Percentiles rank a stretch among this genome's conserved stretches.
phyloP scores from a whole-genome alignment of 139 green algal species.

The Chlamydomonas schloesseri region DNA sequence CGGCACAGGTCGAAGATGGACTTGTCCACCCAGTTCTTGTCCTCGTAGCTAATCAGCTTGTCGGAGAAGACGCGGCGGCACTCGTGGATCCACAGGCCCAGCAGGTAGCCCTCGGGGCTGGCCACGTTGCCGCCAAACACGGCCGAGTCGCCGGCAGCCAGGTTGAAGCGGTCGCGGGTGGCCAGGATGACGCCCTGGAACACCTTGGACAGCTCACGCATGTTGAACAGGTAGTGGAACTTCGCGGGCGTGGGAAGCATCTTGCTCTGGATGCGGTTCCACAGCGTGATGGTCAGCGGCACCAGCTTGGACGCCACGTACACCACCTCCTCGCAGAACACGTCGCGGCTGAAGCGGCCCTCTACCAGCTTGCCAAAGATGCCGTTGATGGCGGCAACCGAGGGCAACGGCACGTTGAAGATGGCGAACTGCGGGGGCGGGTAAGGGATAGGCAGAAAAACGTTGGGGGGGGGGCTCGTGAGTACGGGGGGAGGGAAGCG shows the following conservation, averaged over 20 bases:
- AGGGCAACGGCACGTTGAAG: slow-evolving; percentile 92
- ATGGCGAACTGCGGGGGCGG: slow-evolving; percentile 88
- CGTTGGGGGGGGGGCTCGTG: no score
- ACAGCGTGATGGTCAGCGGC: slow-evolving; percentile 87
- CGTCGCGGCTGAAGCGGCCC: slow-evolving; percentile 72
- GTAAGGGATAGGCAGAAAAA: neutral
- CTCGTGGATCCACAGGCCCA: slow-evolving; percentile 94
- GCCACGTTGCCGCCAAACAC: slow-evolving; percentile 82
- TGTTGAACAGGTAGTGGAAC: slow-evolving; percentile 98
- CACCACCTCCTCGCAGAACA: slow-evolving; percentile 72
- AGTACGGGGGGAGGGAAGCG: neutral
- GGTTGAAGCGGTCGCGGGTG: slow-evolving; percentile 67
- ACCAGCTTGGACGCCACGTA: slow-evolving; percentile 83
- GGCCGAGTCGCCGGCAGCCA: neutral
- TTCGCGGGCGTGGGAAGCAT: slow-evolving; percentile 96
- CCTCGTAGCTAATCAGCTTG: slow-evolving; percentile 87
- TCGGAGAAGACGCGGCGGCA: slow-evolving; percentile 93
- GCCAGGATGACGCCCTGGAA: slow-evolving; percentile 93
- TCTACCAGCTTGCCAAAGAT: slow-evolving; percentile 92
- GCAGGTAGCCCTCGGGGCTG: slow-evolving; percentile 86
- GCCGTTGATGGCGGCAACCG: slow-evolving; percentile 86
- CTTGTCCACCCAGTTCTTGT: slow-evolving; percentile 90
- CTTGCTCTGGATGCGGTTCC: slow-evolving; percentile 79
- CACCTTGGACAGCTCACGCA: slow-evolving; percentile 95
- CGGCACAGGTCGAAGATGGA: slow-evolving; percentile 76